phyloP scores from a whole-genome alignment of 1,284 basidiomycete genomes.

The Porogramme epimiltina region DNA sequence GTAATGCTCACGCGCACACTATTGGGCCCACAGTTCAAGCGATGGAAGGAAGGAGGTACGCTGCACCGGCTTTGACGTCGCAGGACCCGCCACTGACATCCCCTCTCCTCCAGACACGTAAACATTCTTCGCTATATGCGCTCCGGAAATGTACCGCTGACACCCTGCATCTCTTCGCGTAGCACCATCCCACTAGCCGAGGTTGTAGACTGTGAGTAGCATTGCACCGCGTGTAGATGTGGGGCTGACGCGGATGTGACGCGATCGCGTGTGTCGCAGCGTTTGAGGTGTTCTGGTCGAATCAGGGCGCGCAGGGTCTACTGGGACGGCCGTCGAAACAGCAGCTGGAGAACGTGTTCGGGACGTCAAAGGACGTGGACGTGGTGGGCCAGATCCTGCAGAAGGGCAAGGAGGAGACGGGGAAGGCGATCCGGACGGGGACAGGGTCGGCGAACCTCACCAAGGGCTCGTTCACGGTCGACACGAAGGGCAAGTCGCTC shows the following conservation, averaged over 20 bases:
- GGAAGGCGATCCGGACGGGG: conserved; percentile 42
- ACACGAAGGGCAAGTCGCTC: conserved; percentile 41
- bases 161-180: conserved; percentile 2
- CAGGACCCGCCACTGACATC: conserved; percentile 22
- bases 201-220: conserved; percentile 72
- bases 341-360: conserved; percentile 74
- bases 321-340: conserved; percentile 74
- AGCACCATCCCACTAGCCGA: conserved; percentile 68
- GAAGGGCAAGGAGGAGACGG: conserved; percentile 58
- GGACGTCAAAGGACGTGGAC: conserved; percentile 63
- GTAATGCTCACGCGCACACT: conserved; percentile 8
- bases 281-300: conserved; percentile 53
- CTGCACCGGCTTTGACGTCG: background rate
- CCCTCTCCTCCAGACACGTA: conserved; percentile 60
- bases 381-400: conserved; percentile 60
- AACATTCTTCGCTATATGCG: conserved; percentile 29
- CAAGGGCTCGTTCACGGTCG: conserved; percentile 44
- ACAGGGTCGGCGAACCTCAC: conserved; percentile 33
- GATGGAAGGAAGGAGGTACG: conserved; percentile 79
- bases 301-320: conserved; percentile 72
- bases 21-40: conserved; percentile 56
- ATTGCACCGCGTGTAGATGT: background rate
- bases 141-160: background rate
- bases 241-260: conserved; percentile 7
- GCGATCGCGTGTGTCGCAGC: conserved; percentile 38